phyloP scores from a whole-genome alignment of 371 early-diverging fungal species.

The Mortierella sp. region DNA sequence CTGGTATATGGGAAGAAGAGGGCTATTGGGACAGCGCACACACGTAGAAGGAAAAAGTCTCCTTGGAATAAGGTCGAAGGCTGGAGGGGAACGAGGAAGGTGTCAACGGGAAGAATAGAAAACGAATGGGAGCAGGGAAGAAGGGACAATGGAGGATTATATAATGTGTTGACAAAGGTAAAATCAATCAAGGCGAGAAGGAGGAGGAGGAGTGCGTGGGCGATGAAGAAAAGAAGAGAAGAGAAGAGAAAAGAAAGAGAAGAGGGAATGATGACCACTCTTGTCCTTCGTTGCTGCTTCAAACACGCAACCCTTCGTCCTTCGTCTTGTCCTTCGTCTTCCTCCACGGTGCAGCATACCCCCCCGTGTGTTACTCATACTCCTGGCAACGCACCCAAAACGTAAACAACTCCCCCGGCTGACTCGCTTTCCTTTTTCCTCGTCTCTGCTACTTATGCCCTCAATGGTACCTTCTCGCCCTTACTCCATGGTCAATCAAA shows the following conservation, averaged over 20 bases:
- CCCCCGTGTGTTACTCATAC: slow-evolving; percentile 1
- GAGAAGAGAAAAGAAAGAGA: neutral
- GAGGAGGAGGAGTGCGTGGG: neutral
- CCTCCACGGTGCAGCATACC: neutral
- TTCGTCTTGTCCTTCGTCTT: neutral
- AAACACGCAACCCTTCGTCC: slow-evolving; percentile 1
- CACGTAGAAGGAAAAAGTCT: slow-evolving; percentile 1
- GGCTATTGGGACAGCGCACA: neutral
- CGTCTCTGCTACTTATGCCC: neutral
- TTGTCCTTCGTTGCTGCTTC: neutral
- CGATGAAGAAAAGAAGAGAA: neutral
- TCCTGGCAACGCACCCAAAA: slow-evolving; percentile 8
- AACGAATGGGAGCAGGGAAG: slow-evolving; percentile 17
- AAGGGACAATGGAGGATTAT: slow-evolving; percentile 2
- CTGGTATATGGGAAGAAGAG: neutral
- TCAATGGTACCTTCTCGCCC: neutral
- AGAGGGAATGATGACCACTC: neutral
- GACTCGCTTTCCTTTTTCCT: neutral
- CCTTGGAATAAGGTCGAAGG: slow-evolving; percentile 11
- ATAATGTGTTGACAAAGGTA: neutral
- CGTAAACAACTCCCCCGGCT: slow-evolving; percentile 11
- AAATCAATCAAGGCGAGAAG: neutral
- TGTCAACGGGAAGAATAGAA: neutral
- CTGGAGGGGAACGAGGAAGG: neutral
- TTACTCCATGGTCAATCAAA: neutral